Percentiles rank a stretch among this genome's conserved stretches.
These are phyloP conservation scores for Penicillium turbatum DNA, from an alignment of 495 filamentous ascomycete genomes.

Conservation along the genomic window DNA sequence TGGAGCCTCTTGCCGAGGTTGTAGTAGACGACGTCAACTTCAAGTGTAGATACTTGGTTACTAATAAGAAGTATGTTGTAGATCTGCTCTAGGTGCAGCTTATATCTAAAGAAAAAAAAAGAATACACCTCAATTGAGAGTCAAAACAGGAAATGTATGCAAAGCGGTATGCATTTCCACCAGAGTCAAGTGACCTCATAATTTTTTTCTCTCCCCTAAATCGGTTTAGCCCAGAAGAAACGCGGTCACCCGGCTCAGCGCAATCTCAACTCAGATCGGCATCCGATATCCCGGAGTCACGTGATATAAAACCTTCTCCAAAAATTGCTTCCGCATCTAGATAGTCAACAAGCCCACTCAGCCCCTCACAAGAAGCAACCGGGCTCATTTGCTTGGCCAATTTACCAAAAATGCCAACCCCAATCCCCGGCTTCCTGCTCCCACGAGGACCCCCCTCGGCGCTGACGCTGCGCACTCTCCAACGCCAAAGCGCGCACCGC, in stretches of 20 bases:
- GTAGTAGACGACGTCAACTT: background rate
- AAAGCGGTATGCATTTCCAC: background rate
- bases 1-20: background rate
- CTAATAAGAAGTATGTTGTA: too few species aligned
- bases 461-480: conserved; percentile 28
- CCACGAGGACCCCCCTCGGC: conserved; percentile 37
- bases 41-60: too few species aligned
- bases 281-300: conserved; percentile 5
- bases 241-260: too few species aligned
- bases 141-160: background rate
- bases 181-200: background rate
- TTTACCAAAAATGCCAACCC: conserved; percentile 16
- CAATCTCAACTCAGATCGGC: background rate
- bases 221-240: too few species aligned
- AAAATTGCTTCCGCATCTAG: conserved; percentile 14
- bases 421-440: conserved; percentile 42
- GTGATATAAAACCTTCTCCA: conserved; percentile 9
- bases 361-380: background rate
- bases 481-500: conserved; percentile 16
- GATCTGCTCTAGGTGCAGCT: too few species aligned
- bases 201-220: background rate
- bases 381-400: background rate
- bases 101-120: too few species aligned
- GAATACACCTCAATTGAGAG: too few species aligned
- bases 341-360: background rate